phyloP scores from a whole-genome alignment of 140 eudicot genomes.

The Oenanthe javanica region DNA sequence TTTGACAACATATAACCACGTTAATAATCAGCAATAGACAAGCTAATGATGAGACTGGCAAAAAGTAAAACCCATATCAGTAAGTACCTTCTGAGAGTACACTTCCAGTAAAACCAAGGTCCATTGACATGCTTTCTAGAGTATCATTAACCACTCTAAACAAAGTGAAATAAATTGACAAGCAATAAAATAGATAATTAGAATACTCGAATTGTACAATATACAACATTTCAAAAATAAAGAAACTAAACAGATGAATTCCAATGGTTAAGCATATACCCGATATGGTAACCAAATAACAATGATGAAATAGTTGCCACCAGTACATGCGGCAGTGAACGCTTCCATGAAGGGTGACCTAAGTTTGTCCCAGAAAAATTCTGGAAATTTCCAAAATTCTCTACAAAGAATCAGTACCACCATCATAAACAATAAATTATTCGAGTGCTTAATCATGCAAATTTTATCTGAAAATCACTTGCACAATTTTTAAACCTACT shows the following conservation, averaged over 20 bases:
- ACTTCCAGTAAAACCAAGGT: constrained; percentile 66
- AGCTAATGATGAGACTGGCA: constrained; percentile 5
- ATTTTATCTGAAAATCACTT: neutral
- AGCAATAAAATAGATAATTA: neutral
- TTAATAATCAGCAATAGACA: constrained; percentile 8
- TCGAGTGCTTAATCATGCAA: neutral
- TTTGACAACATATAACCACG: constrained; percentile 9
- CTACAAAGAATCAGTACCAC: constrained; percentile 19
- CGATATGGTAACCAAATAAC: constrained; percentile 81
- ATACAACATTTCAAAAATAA: neutral
- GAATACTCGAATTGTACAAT: neutral
- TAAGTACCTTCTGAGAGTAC: constrained; percentile 72
- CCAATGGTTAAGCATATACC: constrained; percentile 31
- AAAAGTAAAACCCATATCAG: neutral
- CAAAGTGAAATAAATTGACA: constrained; percentile 8
- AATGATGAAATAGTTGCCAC: constrained; percentile 75
- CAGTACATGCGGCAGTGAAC: constrained; percentile 70
- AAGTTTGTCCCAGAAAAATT: constrained; percentile 38
- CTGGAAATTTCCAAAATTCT: constrained; percentile 32
- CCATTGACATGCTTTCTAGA: constrained; percentile 64
- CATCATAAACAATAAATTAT: neutral
- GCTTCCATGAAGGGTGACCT: constrained; percentile 70
- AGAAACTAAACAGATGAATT: neutral
- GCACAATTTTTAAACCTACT: neutral
- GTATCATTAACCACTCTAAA: constrained; percentile 85